Percentiles rank a stretch among this genome's conserved stretches.
phyloP scores from a whole-genome alignment of 1,284 basidiomycete species.

The Leccinum brunneo-olivaceum region DNA sequence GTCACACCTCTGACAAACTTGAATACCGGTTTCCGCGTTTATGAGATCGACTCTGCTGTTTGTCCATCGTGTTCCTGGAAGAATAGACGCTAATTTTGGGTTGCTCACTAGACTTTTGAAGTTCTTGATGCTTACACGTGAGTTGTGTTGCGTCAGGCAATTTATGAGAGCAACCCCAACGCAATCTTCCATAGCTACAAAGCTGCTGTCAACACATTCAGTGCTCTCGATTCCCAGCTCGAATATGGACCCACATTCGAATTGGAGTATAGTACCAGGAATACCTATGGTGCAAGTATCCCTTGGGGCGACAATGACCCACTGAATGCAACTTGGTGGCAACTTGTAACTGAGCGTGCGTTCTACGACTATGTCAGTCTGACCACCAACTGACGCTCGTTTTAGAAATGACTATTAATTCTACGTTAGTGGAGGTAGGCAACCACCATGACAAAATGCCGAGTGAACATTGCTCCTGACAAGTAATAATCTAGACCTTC shows the following conservation, averaged over 20 bases:
- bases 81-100: not conserved
- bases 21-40: conserved; percentile 75
- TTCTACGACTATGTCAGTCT: conserved; percentile 3
- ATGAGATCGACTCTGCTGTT: conserved; percentile 71
- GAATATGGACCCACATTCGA: conserved; percentile 57
- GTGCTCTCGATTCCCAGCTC: conserved; percentile 47
- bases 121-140: conserved; percentile 70
- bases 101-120: conserved; percentile 57
- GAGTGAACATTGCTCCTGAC: conserved; percentile 10
- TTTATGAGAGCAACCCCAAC: not conserved
- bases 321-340: conserved; percentile 82
- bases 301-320: conserved; percentile 64
- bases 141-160: conserved; percentile 18
- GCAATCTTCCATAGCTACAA: conserved; percentile 42
- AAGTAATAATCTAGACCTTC: conserved; percentile 46
- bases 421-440: conserved; percentile 52
- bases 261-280: conserved; percentile 69
- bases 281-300: conserved; percentile 59
- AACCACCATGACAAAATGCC: not conserved
- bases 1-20: conserved; percentile 69
- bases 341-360: conserved; percentile 68
- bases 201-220: conserved; percentile 53
- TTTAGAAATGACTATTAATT: conserved; percentile 57
- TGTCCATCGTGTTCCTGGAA: conserved; percentile 15
- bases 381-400: not conserved